phyloP scores from a whole-genome alignment of 306 rosid species.

The Quercus glauca region DNA sequence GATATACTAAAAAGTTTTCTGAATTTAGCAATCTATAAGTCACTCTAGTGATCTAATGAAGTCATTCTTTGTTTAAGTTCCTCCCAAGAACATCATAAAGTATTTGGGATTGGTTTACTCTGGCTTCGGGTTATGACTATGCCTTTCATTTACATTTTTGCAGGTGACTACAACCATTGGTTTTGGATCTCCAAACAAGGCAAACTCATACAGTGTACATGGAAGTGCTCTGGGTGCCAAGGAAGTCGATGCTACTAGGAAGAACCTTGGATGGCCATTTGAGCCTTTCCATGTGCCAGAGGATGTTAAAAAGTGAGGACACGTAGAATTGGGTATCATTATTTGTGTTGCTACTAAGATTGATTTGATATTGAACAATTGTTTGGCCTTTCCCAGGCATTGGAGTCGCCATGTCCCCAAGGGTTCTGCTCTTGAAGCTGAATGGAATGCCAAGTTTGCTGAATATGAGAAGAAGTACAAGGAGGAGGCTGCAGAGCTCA shows the following conservation, averaged over 20 bases:
- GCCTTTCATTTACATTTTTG: slow-evolving; percentile 16
- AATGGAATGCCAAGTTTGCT: slow-evolving; percentile 91
- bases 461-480: slow-evolving; percentile 85
- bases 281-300: slow-evolving; percentile 99
- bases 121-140: neutral
- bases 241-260: slow-evolving; percentile 97
- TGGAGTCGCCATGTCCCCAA: slow-evolving; percentile 87
- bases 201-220: slow-evolving; percentile 95
- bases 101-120: neutral
- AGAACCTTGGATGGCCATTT: slow-evolving; percentile 89
- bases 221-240: slow-evolving; percentile 98
- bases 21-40: neutral
- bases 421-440: slow-evolving; percentile 81
- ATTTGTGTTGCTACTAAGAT: neutral
- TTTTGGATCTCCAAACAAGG: slow-evolving; percentile 96
- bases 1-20: too few species aligned
- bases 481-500: slow-evolving; percentile 81
- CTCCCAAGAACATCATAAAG: neutral
- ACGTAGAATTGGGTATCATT: neutral
- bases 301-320: slow-evolving; percentile 77
- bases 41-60: neutral
- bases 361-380: slow-evolving; percentile 25
- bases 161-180: slow-evolving; percentile 99
- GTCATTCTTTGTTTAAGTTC: neutral
- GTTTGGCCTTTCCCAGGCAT: slow-evolving; percentile 49